Percentiles rank a stretch among this genome's conserved stretches.
These are phyloP conservation scores for Glycyrrhiza uralensis DNA, from an alignment of 306 rosid species.

Conservation along the genomic window DNA sequence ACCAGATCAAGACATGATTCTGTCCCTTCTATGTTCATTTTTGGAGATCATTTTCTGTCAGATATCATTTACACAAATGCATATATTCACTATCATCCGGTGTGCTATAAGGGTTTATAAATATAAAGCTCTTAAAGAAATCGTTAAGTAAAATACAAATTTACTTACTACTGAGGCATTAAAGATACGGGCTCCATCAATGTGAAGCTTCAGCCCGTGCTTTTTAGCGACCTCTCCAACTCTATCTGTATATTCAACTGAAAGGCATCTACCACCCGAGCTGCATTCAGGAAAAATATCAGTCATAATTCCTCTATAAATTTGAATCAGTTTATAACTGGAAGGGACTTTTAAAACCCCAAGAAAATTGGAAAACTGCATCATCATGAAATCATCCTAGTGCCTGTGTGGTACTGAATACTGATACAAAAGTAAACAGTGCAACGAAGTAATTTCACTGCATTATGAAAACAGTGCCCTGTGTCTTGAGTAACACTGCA, in stretches of 20 bases:
- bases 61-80: background rate
- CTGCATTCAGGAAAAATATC: slow-evolving; percentile 43
- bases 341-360: background rate
- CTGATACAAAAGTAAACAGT: background rate
- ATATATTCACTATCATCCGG: background rate
- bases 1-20: background rate
- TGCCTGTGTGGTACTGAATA: background rate
- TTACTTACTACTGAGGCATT: slow-evolving; percentile 77
- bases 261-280: slow-evolving; percentile 83
- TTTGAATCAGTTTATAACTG: background rate
- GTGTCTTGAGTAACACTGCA: background rate
- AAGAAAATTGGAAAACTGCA: background rate
- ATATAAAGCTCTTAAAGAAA: background rate
- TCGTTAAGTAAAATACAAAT: background rate
- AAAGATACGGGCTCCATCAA: slow-evolving; percentile 95
- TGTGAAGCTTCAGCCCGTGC: slow-evolving; percentile 89
- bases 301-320: background rate
- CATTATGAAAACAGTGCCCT: background rate
- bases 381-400: background rate
- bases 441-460: slow-evolving; percentile 11
- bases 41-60: background rate
- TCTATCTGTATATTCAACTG: slow-evolving; percentile 75
- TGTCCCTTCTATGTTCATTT: background rate
- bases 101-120: background rate
- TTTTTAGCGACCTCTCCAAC: slow-evolving; percentile 87